Evolutionary conservation across 495 filamentous ascomycete species (phyloP).

Genomic region (Penicillium coprophilum): DNA sequence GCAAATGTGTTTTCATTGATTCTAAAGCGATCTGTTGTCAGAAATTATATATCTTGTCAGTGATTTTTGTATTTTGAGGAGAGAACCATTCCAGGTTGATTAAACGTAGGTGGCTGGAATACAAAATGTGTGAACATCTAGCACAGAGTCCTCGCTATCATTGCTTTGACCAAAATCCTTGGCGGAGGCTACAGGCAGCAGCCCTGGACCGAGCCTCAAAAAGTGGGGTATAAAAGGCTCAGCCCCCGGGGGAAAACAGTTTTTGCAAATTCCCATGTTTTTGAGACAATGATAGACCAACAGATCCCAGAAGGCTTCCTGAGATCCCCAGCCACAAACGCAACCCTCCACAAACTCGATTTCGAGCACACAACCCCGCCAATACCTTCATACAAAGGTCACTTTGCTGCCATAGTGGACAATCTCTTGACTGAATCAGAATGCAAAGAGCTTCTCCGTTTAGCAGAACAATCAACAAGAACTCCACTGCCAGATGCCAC

Average conservation of each 20-base stretch:
- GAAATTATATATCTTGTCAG: not conserved
- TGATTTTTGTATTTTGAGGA: not conserved
- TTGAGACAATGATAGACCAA: constrained; percentile 10
- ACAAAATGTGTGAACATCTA: too few relatives aligned
- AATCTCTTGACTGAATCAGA: constrained; percentile 60
- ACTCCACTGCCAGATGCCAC: constrained; percentile 8
- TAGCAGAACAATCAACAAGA: constrained; percentile 51
- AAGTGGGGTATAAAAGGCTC: not conserved
- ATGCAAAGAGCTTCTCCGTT: constrained; percentile 54
- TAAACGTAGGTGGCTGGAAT: too few relatives aligned
- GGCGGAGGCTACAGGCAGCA: not conserved
- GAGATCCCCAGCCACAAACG: constrained; percentile 21
- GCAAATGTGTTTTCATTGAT: not conserved
- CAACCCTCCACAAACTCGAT: constrained; percentile 44
- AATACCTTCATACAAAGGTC: constrained; percentile 54
- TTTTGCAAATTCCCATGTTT: not conserved
- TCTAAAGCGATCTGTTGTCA: not conserved
- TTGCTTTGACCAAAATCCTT: not conserved
- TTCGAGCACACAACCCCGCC: constrained; percentile 46
- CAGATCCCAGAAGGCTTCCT: constrained; percentile 23
- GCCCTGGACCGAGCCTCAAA: not conserved
- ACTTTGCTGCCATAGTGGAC: constrained; percentile 64
- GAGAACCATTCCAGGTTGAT: too few relatives aligned
- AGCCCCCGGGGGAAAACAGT: not conserved
- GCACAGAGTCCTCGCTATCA: too few relatives aligned